Percentiles rank a stretch among this genome's conserved stretches.
Conservation (phyloP, 305 asterid genomes). For the Rubia occidens region DNA sequence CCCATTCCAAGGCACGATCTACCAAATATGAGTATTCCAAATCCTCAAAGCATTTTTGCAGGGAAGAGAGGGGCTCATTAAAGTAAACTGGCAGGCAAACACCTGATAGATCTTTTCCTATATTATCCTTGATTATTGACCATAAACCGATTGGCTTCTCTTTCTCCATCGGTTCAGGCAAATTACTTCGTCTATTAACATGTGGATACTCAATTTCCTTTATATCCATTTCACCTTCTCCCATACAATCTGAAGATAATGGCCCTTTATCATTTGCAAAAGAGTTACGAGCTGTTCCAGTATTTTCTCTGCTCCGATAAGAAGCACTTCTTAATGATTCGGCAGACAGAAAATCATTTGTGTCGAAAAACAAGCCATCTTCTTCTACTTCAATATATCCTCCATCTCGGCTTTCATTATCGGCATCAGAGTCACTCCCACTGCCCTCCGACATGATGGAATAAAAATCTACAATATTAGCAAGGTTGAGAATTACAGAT, state of each 20-base stretch:
- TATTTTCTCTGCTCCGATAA: slow-evolving; percentile 70
- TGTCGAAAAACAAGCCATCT: slow-evolving; percentile 73
- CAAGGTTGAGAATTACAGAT: slow-evolving; percentile 3
- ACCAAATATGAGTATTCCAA: slow-evolving; percentile 89
- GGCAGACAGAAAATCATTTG: slow-evolving; percentile 76
- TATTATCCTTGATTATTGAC: slow-evolving; percentile 96
- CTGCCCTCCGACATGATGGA: slow-evolving; percentile 95
- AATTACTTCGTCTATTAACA: slow-evolving; percentile 60
- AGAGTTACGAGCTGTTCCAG: slow-evolving; percentile 39
- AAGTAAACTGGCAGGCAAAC: slow-evolving; percentile 98
- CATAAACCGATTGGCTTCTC: slow-evolving; percentile 92
- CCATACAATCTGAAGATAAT: slow-evolving; percentile 43
- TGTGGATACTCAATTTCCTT: slow-evolving; percentile 57
- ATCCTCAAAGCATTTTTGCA: slow-evolving; percentile 97
- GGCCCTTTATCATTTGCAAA: slow-evolving; percentile 52
- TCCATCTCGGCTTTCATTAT: slow-evolving; percentile 75
- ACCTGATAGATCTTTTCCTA: slow-evolving; percentile 96
- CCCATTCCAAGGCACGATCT: slow-evolving; percentile 86
- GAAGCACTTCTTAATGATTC: slow-evolving; percentile 88
- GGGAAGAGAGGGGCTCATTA: slow-evolving; percentile 91
- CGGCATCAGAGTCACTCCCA: slow-evolving; percentile 85
- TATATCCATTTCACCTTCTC: slow-evolving; percentile 45
- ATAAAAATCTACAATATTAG: slow-evolving; percentile 63
- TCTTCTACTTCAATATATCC: slow-evolving; percentile 84
- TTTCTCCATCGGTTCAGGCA: slow-evolving; percentile 93